Base-by-base conservation (phyloP, 179 eudicot genomes). In the Monotropa hypopitys region DNA sequence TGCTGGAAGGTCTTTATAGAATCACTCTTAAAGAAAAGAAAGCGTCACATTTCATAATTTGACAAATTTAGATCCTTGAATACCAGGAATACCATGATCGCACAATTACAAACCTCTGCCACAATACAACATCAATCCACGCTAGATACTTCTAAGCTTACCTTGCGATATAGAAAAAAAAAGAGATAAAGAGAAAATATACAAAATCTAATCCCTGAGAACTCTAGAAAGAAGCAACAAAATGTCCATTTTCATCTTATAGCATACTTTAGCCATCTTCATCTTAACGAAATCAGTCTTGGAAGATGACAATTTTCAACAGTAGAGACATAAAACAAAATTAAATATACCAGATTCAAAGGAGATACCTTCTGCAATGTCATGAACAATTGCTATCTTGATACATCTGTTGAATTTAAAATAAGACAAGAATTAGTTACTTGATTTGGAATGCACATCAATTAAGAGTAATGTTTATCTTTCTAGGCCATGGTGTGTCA, bases 311-410 rank as follows among this genome's bases (percentile, higher is more conserved):
- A 46, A 61, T 21, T 33, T 30, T 47, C 51, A 63, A 46, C 61
- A 20, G 12, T 5, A 6, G 46, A 33, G 33, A 20, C 4, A 8
- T 32, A 46, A 45, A 59, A 49, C 15, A 49, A 10, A 23, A 33
- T 7, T n/a, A 51, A 20, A 69, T 33, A 45, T 3, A 26, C 8
- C 0, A 62, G 51, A 43, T 23, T 78, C 46, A 42, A 77, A 38
- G 67, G 38, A 26, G 30, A 28, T 83, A 93, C 99, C 99, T 95
- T 95, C 99, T 5, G 99, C 99, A 80, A 95, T 89, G 74, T 95
- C 99, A 80, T 95, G 99, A 50, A 95, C 96, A 83, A 95, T 88
- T 43, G 98, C 93, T 86, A 95, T 89, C 84, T 95, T 95, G 83
- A 95, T 87, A 80, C 97, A 93, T 93, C 96, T 94, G 76, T 73